These are phyloP conservation scores for Warburgia ugandensis DNA, from an alignment of 164 flowering plant genomes.

Conservation along the genomic window DNA sequence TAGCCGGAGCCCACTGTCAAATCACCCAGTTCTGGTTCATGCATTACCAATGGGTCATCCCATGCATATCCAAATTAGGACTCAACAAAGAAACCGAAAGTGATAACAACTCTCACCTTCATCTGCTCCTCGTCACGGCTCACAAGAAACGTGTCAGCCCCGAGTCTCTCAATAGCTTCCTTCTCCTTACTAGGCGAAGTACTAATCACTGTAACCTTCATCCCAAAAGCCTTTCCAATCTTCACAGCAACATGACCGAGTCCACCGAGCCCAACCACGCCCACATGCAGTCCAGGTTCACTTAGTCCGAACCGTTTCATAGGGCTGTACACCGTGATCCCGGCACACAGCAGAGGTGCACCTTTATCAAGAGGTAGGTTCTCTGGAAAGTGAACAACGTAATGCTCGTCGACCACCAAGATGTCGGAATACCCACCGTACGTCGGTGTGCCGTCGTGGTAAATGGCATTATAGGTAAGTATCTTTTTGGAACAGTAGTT, in stretches of 20 bases:
- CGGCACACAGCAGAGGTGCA: constrained; percentile 23
- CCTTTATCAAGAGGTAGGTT: constrained; percentile 18
- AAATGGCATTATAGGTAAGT: constrained; percentile 19
- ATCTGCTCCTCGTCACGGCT: constrained; percentile 30
- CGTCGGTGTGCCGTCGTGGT: constrained; percentile 35
- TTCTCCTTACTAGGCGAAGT: constrained; percentile 29
- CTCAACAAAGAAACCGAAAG: too few species aligned
- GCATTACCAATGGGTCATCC: too few species aligned
- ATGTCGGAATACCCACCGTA: constrained; percentile 21
- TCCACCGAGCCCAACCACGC: constrained; percentile 16
- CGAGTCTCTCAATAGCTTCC: constrained; percentile 28
- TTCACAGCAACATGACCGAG: constrained; percentile 17
- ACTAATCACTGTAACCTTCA: constrained; percentile 32
- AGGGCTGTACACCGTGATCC: constrained; percentile 28
- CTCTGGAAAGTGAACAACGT: constrained; percentile 15
- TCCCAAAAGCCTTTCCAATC: constrained; percentile 20
- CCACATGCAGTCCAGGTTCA: constrained; percentile 16
- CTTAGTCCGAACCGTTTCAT: constrained; percentile 11
- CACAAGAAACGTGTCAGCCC: constrained; percentile 19
- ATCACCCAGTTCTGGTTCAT: too few species aligned
- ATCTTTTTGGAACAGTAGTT: constrained; percentile 40
- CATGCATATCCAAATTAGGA: too few species aligned
- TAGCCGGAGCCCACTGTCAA: too few species aligned
- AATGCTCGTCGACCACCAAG: constrained; percentile 15
- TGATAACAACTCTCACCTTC: too few species aligned